Evolutionary conservation across 148 eudicot species (phyloP).

Genomic region (Selenicereus undatus): DNA sequence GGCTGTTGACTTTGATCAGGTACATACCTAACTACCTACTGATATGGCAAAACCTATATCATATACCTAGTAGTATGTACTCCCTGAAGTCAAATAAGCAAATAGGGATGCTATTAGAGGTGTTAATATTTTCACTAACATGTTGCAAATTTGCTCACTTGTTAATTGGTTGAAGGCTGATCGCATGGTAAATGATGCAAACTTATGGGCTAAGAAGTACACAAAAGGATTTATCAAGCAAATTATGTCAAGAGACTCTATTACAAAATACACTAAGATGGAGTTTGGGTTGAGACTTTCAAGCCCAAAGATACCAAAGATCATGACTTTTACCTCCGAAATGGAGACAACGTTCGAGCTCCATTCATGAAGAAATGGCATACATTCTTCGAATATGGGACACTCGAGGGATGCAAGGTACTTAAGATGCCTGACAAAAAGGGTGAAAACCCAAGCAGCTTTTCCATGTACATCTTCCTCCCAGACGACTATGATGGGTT

Average conservation of each 20-base stretch:
- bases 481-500: conserved; percentile 21
- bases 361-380: conserved; percentile 8
- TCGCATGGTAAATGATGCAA: conserved; percentile 14
- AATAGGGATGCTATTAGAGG: too few species aligned
- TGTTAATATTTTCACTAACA: too few species aligned
- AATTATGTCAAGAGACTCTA: background rate
- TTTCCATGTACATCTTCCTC: conserved; percentile 31
- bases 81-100: too few species aligned
- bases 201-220: conserved; percentile 18
- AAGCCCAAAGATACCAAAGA: conserved; percentile 4
- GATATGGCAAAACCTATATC: too few species aligned
- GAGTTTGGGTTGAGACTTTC: conserved; percentile 19
- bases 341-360: conserved; percentile 11
- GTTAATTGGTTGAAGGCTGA: background rate
- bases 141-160: too few species aligned
- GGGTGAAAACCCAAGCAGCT: background rate
- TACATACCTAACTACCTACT: too few species aligned
- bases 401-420: conserved; percentile 12
- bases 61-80: too few species aligned
- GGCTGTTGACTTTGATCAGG: conserved; percentile 21
- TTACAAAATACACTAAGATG: background rate
- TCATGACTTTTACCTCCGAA: conserved; percentile 15
- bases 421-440: conserved; percentile 7
- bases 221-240: conserved; percentile 22
- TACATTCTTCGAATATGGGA: background rate